Percentiles rank a stretch among this genome's conserved stretches.
Conservation (phyloP, 2,329 filamentous ascomycete species). For the Phialophora macrospora region DNA sequence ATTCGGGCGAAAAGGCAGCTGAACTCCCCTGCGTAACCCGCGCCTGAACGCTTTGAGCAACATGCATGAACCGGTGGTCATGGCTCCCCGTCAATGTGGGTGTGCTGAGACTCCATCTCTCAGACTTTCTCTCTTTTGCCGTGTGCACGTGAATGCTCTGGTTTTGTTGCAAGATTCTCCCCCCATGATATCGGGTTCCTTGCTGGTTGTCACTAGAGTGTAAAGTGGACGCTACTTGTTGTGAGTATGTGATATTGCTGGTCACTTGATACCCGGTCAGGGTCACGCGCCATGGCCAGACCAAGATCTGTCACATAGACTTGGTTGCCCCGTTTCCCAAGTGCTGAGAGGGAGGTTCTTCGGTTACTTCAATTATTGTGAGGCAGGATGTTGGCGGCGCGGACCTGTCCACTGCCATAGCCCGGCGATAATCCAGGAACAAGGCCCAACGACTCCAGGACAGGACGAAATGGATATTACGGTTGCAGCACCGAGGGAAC, state of each 20-base stretch:
- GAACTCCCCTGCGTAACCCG: conserved; percentile 9
- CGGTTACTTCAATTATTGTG: background rate
- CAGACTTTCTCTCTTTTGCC: background rate
- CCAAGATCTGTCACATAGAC: background rate
- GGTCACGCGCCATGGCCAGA: background rate
- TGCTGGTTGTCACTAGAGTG: background rate
- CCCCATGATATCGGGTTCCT: background rate
- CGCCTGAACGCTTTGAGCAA: conserved; percentile 16
- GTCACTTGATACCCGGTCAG: background rate
- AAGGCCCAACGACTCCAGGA: background rate
- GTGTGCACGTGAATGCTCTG: conserved; percentile 8
- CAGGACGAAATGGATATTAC: background rate
- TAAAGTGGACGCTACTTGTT: background rate
- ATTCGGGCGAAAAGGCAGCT: conserved; percentile 2
- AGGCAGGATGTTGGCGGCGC: background rate
- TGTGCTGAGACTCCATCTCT: conserved; percentile 10
- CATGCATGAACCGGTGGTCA: conserved; percentile 25
- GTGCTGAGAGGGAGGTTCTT: background rate
- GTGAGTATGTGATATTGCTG: background rate
- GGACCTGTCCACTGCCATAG: background rate
- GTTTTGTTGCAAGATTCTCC: background rate
- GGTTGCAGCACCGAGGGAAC: background rate
- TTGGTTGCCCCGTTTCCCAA: background rate
- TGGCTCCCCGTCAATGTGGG: conserved; percentile 16
- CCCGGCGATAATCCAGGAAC: background rate